Evolutionary conservation across 306 rosid genomes (phyloP).

Genomic region (Prinsepia uniflora): DNA sequence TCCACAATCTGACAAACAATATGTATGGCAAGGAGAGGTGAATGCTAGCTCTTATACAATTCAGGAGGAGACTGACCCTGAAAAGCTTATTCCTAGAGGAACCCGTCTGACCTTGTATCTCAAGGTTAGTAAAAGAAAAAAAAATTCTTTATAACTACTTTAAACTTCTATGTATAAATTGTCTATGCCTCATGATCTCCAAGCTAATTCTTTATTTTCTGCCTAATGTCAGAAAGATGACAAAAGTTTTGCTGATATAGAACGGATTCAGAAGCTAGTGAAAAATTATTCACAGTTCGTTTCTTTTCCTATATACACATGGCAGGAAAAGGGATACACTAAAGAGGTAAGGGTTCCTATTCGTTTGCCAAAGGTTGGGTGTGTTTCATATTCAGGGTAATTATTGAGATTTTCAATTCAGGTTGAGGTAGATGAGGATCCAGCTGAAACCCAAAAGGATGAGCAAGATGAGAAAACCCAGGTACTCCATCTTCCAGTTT

Average conservation of each 20-base stretch:
- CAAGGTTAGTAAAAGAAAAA: constrained; percentile 43
- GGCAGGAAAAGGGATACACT: constrained; percentile 93
- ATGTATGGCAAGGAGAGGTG: constrained; percentile 97
- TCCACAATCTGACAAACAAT: constrained; percentile 85
- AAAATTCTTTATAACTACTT: background rate
- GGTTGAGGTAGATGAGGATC: constrained; percentile 93
- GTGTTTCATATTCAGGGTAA: background rate
- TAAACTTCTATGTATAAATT: background rate
- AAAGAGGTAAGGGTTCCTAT: constrained; percentile 54
- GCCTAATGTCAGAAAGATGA: constrained; percentile 60
- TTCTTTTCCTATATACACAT: constrained; percentile 87
- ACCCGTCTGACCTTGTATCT: constrained; percentile 78
- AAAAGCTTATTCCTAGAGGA: constrained; percentile 82
- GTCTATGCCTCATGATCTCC: background rate
- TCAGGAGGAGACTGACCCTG: constrained; percentile 84
- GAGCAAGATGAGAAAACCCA: constrained; percentile 64
- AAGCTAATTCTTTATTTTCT: constrained; percentile 9
- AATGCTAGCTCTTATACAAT: constrained; percentile 90
- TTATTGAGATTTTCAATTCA: constrained; percentile 23
- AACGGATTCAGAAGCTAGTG: constrained; percentile 77
- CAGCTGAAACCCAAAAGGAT: constrained; percentile 60
- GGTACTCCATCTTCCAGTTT: constrained; percentile 40
- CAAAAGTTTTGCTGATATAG: constrained; percentile 90
- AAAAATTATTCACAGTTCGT: constrained; percentile 92
- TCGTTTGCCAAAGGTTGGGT: background rate